Conservation (phyloP, 768 basidiomycete genomes). For the Hygrocybe punicea region DNA sequence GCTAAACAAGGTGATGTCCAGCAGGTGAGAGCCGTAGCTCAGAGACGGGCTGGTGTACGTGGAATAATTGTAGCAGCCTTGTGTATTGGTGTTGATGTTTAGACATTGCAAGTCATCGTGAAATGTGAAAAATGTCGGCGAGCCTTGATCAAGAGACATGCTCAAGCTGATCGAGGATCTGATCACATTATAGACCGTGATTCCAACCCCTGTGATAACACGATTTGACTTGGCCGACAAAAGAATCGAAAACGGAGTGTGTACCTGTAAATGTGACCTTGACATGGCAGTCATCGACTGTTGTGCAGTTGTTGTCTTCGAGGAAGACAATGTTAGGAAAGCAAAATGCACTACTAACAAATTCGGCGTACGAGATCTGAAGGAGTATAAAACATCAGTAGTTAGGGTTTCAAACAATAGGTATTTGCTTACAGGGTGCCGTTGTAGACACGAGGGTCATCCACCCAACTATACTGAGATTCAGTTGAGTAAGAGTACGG, state of each 20-base stretch:
- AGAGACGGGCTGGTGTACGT: background rate
- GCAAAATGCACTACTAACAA: background rate
- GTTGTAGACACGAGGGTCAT: background rate
- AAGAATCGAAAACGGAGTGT: background rate
- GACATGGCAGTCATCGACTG: constrained; percentile 2
- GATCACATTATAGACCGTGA: constrained; percentile 3
- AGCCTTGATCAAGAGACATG: constrained; percentile 1
- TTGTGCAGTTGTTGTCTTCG: background rate
- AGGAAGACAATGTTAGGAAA: background rate
- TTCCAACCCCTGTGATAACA: background rate
- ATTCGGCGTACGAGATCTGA: background rate
- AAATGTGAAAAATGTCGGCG: background rate
- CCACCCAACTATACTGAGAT: background rate
- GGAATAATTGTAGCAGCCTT: background rate
- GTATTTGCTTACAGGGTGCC: background rate
- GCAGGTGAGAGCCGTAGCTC: background rate
- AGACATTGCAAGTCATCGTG: background rate
- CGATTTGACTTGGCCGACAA: background rate
- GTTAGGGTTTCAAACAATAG: too few relatives aligned
- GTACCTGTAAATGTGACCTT: background rate
- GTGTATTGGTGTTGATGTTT: background rate
- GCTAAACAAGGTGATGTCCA: constrained; percentile 4
- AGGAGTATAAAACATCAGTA: background rate
- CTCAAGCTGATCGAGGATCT: constrained; percentile 1
- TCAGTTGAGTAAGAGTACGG: background rate